A percentile compares a stretch with the other conserved stretches of the same genome.
Evolutionary conservation across 1,139 yeast species (phyloP).

Genomic region (Kodamaea fungicola): DNA sequence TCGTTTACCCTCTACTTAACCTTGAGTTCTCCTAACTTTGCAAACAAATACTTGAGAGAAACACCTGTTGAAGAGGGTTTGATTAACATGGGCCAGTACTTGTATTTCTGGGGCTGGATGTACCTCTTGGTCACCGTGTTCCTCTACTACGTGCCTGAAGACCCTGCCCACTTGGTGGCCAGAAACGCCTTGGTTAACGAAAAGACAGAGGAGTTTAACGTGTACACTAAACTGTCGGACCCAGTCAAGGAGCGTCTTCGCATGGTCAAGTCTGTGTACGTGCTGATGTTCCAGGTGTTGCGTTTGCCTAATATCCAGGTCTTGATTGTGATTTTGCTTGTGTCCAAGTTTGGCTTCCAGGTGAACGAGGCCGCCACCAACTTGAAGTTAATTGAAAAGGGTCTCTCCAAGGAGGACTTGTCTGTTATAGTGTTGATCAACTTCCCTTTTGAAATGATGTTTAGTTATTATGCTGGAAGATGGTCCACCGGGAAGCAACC

Average conservation of each 20-base stretch:
- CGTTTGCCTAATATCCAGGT: constrained; percentile 73
- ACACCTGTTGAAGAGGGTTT: constrained; percentile 64
- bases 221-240: constrained; percentile 24
- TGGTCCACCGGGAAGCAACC: constrained; percentile 82
- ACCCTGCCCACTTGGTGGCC: constrained; percentile 50
- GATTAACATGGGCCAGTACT: constrained; percentile 69
- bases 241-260: constrained; percentile 8
- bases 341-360: constrained; percentile 90
- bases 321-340: constrained; percentile 67
- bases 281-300: constrained; percentile 73
- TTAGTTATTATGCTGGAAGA: constrained; percentile 93
- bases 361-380: constrained; percentile 96
- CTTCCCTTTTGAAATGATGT: constrained; percentile 92
- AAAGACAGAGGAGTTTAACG: constrained; percentile 24
- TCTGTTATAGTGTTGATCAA: constrained; percentile 91
- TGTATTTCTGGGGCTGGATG: constrained; percentile 72
- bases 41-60: constrained; percentile 73
- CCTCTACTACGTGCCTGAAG: constrained; percentile 62
- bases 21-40: constrained; percentile 87
- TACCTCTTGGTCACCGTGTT: constrained; percentile 66
- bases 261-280: constrained; percentile 51
- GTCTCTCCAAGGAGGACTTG: constrained; percentile 87
- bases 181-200: constrained; percentile 26
- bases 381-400: constrained; percentile 86
- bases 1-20: constrained; percentile 91